These are phyloP conservation scores for Perkinsus olseni DNA, from an alignment of 169 alveolate genomes.

Conservation along the genomic window DNA sequence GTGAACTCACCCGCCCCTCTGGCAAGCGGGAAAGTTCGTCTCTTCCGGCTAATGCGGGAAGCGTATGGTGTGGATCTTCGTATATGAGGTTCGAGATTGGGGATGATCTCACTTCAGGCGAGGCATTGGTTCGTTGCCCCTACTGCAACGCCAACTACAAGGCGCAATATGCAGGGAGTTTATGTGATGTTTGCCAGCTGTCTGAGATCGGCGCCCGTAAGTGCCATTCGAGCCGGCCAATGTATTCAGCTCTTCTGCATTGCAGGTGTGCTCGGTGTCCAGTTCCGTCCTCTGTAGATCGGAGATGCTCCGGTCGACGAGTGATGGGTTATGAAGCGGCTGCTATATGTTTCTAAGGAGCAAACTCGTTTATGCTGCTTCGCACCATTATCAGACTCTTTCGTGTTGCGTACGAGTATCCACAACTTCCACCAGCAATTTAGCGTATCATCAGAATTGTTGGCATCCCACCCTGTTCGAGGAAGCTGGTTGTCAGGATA, in stretches of 20 bases:
- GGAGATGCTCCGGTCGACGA: not conserved
- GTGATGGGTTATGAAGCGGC: not conserved
- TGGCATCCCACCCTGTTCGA: too few relatives aligned
- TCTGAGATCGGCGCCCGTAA: slow-evolving; percentile 27
- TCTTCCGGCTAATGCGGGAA: too few relatives aligned
- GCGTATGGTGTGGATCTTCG: too few relatives aligned
- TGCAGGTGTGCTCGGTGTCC: slow-evolving; percentile 1
- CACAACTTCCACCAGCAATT: too few relatives aligned
- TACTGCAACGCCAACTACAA: slow-evolving; percentile 26
- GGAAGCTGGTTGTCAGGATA: not conserved
- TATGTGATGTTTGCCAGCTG: slow-evolving; percentile 26
- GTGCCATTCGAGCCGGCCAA: not conserved
- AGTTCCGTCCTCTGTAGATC: not conserved
- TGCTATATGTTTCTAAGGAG: not conserved
- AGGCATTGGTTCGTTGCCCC: slow-evolving; percentile 28
- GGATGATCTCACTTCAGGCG: slow-evolving; percentile 18
- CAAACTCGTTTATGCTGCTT: not conserved
- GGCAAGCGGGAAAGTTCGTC: too few relatives aligned
- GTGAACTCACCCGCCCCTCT: too few relatives aligned
- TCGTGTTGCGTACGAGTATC: not conserved
- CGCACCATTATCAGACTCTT: not conserved
- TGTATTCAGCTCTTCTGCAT: not conserved
- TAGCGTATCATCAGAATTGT: too few relatives aligned
- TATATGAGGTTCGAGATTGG: not conserved
- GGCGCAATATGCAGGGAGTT: slow-evolving; percentile 16